Percentiles rank a stretch among this genome's conserved stretches.
Conservation (phyloP, 768 basidiomycete genomes). For the Zangia roseola region DNA sequence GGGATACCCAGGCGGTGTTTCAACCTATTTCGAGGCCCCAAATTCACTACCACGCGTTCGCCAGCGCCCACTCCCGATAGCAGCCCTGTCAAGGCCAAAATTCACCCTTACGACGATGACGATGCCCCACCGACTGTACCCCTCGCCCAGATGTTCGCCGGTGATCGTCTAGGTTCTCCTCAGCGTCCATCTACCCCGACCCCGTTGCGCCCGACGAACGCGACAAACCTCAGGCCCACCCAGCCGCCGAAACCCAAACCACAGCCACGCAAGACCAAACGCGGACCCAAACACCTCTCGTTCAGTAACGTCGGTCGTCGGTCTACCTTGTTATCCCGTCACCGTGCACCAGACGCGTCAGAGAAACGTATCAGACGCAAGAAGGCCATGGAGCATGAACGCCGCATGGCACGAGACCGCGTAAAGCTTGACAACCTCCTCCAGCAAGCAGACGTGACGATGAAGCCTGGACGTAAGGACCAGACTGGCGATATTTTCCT, state of each 20-base stretch:
- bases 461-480: conserved; percentile 15
- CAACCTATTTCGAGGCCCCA: conserved; percentile 14
- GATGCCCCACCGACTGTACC: conserved; percentile 8
- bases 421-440: conserved; percentile 4
- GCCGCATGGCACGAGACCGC: conserved; percentile 1
- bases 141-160: conserved; percentile 4
- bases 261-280: conserved; percentile 9
- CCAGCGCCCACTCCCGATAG: conserved; percentile 16
- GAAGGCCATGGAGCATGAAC: neutral
- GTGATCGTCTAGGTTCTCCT: neutral
- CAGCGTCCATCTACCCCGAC: neutral
- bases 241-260: neutral
- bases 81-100: conserved; percentile 10
- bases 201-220: neutral
- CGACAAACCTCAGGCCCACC: neutral
- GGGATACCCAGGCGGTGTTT: conserved; percentile 19
- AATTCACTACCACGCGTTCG: conserved; percentile 10
- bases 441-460: conserved; percentile 16
- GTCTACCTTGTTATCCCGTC: neutral
- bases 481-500: conserved; percentile 26
- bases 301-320: conserved; percentile 1
- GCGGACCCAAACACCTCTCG: conserved; percentile 19
- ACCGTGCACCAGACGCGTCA: neutral
- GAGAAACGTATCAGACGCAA: conserved; percentile 10
- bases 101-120: conserved; percentile 7